These are phyloP conservation scores for Silene uniflora DNA, from an alignment of 148 eudicot species.

Conservation along the genomic window DNA sequence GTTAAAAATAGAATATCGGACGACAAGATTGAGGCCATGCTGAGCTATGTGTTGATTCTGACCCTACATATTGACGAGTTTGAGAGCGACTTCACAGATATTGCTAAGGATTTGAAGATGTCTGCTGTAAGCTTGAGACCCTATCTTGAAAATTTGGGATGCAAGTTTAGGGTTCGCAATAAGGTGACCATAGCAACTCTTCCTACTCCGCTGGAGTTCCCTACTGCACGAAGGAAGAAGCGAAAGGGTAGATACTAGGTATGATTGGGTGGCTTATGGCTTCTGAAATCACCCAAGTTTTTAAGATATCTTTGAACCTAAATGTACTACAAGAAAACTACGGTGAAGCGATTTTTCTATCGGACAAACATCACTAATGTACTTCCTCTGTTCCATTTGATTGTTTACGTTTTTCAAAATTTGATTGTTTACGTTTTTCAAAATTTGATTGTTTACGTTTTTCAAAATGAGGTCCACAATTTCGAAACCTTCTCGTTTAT, in stretches of 20 bases:
- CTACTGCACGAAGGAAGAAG: constrained; percentile 27
- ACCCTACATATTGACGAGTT: constrained; percentile 67
- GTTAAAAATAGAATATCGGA: constrained; percentile 47
- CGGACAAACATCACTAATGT: neutral
- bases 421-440: too few relatives aligned
- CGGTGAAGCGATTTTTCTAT: neutral
- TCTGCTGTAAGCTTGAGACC: constrained; percentile 32
- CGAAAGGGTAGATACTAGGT: constrained; percentile 32
- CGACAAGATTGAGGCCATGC: constrained; percentile 57
- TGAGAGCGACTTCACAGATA: constrained; percentile 54
- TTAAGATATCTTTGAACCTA: neutral
- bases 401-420: too few relatives aligned
- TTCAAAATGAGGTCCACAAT: too few relatives aligned
- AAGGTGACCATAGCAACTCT: constrained; percentile 42
- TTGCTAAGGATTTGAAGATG: constrained; percentile 74
- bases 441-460: too few relatives aligned
- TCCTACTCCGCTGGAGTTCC: constrained; percentile 65
- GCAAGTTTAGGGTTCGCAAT: constrained; percentile 47
- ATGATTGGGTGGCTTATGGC: neutral
- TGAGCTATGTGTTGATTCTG: constrained; percentile 70
- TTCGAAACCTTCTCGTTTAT: too few relatives aligned
- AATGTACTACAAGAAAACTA: neutral
- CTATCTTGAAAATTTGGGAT: constrained; percentile 57
- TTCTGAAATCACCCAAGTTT: neutral
- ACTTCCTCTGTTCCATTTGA: too few relatives aligned